Evolutionary conservation across 441 rosid species (phyloP).

Genomic region (Adansonia gregorii): DNA sequence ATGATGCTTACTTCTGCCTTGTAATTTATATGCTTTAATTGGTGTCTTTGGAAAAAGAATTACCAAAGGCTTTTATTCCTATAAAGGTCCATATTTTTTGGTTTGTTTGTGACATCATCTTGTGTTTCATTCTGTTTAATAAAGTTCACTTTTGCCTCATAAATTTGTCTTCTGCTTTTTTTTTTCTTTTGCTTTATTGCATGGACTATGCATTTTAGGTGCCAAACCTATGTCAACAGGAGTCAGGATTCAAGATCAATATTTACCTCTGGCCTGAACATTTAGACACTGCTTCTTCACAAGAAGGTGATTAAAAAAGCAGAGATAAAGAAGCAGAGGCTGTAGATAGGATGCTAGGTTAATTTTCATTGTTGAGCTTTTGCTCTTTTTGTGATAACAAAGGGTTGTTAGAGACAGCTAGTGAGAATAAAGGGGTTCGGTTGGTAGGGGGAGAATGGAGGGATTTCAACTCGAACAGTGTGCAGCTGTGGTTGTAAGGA

Average conservation of each 20-base stretch:
- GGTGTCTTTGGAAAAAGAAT: neutral
- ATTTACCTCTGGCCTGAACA: neutral
- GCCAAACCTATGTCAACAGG: neutral
- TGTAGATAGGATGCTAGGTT: neutral
- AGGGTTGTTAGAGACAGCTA: neutral
- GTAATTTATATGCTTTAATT: neutral
- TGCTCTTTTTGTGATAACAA: neutral
- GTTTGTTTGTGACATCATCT: no score
- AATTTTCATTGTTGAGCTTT: neutral
- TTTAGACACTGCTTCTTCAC: neutral
- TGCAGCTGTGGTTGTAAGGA: neutral
- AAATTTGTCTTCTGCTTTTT: no score
- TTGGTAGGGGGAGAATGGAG: neutral
- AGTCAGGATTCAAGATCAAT: neutral
- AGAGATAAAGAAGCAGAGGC: neutral
- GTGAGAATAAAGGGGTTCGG: neutral
- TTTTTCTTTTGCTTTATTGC: no score
- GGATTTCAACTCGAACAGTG: neutral
- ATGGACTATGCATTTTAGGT: neutral
- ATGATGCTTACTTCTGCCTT: neutral
- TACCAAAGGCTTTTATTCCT: neutral
- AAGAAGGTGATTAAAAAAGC: neutral
- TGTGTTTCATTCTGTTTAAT: neutral
- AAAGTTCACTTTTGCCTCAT: neutral
- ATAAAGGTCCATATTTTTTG: neutral